Conservation (phyloP, 83 land plant species). For the Larix sibirica region DNA sequence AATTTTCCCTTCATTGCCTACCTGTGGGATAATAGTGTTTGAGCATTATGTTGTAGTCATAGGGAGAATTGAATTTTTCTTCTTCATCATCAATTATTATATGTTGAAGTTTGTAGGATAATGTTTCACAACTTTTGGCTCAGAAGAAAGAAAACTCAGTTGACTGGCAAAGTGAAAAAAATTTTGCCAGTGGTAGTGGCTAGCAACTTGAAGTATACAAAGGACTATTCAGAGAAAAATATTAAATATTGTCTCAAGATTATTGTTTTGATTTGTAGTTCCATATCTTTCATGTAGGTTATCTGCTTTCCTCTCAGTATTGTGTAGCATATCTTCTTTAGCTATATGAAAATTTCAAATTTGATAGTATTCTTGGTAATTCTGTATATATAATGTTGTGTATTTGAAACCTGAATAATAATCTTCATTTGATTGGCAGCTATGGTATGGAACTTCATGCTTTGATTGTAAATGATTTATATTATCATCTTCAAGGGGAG, state of each 20-base stretch:
- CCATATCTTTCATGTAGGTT: background rate
- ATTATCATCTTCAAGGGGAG: slow-evolving; percentile 85
- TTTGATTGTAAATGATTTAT: slow-evolving; percentile 80
- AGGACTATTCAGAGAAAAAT: background rate
- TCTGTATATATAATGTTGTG: background rate
- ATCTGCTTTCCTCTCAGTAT: background rate
- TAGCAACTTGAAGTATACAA: background rate
- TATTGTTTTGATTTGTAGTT: background rate
- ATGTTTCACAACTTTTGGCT: background rate
- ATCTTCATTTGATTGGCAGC: slow-evolving; percentile 33
- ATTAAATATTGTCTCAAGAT: background rate
- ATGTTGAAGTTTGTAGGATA: background rate
- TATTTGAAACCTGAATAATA: background rate
- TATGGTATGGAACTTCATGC: slow-evolving; percentile 42
- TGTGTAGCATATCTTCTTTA: background rate
- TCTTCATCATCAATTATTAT: background rate
- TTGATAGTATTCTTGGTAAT: background rate
- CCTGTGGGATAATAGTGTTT: too few relatives aligned
- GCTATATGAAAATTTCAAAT: background rate
- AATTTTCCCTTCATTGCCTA: too few relatives aligned
- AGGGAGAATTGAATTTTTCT: background rate
- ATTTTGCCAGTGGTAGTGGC: background rate
- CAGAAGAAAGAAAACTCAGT: background rate
- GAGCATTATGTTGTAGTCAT: too few relatives aligned
- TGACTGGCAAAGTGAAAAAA: background rate